phyloP scores from a whole-genome alignment of 1,139 yeast species.

The Dujonia santamariae region DNA sequence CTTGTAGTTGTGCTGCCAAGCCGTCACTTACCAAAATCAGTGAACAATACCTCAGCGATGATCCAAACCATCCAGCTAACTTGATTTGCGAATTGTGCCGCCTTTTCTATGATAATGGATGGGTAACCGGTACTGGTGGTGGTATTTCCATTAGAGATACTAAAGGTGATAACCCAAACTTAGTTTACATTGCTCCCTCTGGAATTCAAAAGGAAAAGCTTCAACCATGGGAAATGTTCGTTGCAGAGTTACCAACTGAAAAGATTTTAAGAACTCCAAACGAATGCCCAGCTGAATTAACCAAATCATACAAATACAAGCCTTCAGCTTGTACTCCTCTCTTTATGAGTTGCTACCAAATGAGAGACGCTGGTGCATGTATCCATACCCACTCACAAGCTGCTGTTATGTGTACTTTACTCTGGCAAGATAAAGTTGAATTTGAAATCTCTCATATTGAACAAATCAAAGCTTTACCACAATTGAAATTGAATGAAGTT shows the following conservation, averaged over 20 bases:
- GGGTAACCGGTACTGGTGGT: conserved; percentile 98
- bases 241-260: conserved; percentile 56
- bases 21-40: conserved; percentile 4
- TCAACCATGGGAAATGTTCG: conserved; percentile 79
- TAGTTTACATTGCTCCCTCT: conserved; percentile 82
- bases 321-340: conserved; percentile 94
- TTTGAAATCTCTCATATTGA: conserved; percentile 80
- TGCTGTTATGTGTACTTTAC: conserved; percentile 77
- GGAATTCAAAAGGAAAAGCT: conserved; percentile 94
- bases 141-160: conserved; percentile 79
- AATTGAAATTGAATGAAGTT: conserved; percentile 24
- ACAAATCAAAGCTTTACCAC: conserved; percentile 89
- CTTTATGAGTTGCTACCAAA: conserved; percentile 70
- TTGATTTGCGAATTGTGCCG: conserved; percentile 80
- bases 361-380: conserved; percentile 84
- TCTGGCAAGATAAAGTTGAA: conserved; percentile 58
- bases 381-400: conserved; percentile 91
- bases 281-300: conserved; percentile 36
- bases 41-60: conserved; percentile 16
- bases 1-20: conserved; percentile 15
- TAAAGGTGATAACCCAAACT: conserved; percentile 39
- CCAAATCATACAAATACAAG: conserved; percentile 51
- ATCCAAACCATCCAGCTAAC: conserved; percentile 78
- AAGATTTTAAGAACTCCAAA: conserved; percentile 61
- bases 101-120: conserved; percentile 72